Evolutionary conservation across 1,284 basidiomycete genomes (phyloP), one percentile per base, ranked within the genome.

Genomic region (Papiliotrema fonsecae): DNA sequence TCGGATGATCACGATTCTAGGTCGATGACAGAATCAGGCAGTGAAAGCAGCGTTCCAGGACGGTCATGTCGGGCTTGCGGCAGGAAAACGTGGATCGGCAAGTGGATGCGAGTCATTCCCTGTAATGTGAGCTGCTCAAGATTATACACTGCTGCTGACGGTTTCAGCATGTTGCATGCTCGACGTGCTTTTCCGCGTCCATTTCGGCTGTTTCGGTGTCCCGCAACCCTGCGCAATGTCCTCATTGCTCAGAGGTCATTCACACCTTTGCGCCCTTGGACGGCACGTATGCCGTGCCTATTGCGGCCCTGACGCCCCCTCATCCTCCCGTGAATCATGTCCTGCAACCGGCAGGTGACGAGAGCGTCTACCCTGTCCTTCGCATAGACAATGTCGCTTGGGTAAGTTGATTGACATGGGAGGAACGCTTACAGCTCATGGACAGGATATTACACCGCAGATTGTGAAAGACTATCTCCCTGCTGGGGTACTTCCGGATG

Each of bases 371-470:
- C 13, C 44, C 61, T 9, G 62, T 70, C 4, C 59, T 73, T 55
- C 56, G 72, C 32, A 70, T 74, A 39, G 72, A 74, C 54, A 74
- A 74, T 36, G 63, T 74, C 0, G 68, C 69, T 21, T 74, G 72
- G 72, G 68, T 64, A 22, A 56, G 62, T 24, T 47, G 13, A 6
- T 3, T 14, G 10, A 3, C 14, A 22, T 16, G 30, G 30, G 16
- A 31, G n/a, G n/a, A n/a, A n/a, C n/a, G n/a, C n/a, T n/a, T 31
- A 16, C 28, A 26, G 9, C 16, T 31, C 7, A 19, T n/a, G 2
- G 26, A n/a, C 45, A 73, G 70, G 72, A 75, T 45, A 51, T 74
- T 21, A 73, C 72, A 3, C 72, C 72, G 1, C 52, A 60, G 4
- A 55, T 68, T 27, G 65, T 75, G 7, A 55, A 59, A 35, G 37